Conservation (phyloP, 108 stramenopile species). For the Cyclotella baltica region DNA sequence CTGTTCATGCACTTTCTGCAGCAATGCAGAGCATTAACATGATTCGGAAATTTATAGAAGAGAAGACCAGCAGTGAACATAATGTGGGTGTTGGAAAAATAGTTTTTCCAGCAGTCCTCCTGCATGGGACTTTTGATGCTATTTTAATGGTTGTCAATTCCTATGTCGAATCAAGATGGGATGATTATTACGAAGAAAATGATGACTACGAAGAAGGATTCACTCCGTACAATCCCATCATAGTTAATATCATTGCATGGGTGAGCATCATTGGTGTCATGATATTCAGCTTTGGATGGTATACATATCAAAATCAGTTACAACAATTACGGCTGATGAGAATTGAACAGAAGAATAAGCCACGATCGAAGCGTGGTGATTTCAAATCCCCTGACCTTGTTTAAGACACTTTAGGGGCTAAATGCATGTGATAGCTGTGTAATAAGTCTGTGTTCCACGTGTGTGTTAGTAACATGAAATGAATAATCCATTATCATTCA, state of each 20-base stretch:
- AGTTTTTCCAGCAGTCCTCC: slow-evolving; percentile 76
- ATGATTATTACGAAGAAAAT: slow-evolving; percentile 63
- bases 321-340: slow-evolving; percentile 66
- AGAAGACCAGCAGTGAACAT: slow-evolving; percentile 44
- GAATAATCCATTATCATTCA: no score
- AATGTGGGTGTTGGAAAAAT: slow-evolving; percentile 90
- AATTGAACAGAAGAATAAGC: slow-evolving; percentile 69
- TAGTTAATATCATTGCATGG: slow-evolving; percentile 77
- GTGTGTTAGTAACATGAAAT: no score
- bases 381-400: slow-evolving; percentile 29
- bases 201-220: slow-evolving; percentile 58
- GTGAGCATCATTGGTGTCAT: slow-evolving; percentile 66
- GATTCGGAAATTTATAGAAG: slow-evolving; percentile 85
- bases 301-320: slow-evolving; percentile 59
- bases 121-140: slow-evolving; percentile 90
- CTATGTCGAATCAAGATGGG: slow-evolving; percentile 78
- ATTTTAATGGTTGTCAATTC: slow-evolving; percentile 78
- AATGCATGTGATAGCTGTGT: neutral
- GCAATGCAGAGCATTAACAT: slow-evolving; percentile 89
- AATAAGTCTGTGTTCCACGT: no score
- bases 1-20: slow-evolving; percentile 87
- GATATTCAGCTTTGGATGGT: slow-evolving; percentile 73
- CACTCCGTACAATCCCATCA: slow-evolving; percentile 64
- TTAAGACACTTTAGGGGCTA: neutral
- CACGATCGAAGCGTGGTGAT: slow-evolving; percentile 18